A percentile compares a stretch with the other conserved stretches of the same genome.
phyloP scores from a whole-genome alignment of 208 protist genomes.

The Leptomonas seymouri region DNA sequence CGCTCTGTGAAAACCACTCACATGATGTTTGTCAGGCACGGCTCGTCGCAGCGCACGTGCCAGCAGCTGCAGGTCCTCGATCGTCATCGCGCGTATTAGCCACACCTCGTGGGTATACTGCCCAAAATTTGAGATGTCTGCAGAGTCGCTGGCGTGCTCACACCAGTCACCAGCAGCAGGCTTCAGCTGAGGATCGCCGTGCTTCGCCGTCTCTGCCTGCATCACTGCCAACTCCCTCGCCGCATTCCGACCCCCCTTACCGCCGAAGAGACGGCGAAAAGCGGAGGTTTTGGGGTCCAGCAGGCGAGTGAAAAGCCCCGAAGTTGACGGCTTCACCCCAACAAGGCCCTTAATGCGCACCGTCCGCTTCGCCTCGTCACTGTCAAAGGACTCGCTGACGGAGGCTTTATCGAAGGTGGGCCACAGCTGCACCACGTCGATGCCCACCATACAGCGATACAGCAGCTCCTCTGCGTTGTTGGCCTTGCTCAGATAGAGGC shows the following conservation, averaged over 20 bases:
- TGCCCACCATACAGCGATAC: slow-evolving; percentile 25
- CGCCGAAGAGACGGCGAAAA: not conserved
- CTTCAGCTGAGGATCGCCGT: not conserved
- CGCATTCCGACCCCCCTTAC: not conserved
- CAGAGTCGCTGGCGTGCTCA: not conserved
- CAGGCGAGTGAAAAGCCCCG: not conserved
- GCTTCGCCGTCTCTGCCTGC: not conserved
- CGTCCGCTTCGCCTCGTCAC: slow-evolving; percentile 14
- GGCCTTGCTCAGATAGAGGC: slow-evolving; percentile 19
- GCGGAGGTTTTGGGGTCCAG: not conserved
- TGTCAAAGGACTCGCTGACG: slow-evolving; percentile 2
- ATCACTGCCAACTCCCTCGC: not conserved
- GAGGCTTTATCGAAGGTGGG: not conserved
- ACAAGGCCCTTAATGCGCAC: slow-evolving; percentile 25
- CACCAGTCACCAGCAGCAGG: not conserved
- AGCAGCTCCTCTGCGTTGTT: slow-evolving; percentile 6
- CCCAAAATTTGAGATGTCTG: not conserved
- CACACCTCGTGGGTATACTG: slow-evolving; percentile 14
- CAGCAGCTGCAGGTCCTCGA: slow-evolving; percentile 1
- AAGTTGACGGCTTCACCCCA: slow-evolving; percentile 1
- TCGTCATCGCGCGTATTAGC: slow-evolving; percentile 20
- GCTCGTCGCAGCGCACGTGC: slow-evolving; percentile 3
- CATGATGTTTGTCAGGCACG: not conserved
- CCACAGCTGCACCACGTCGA: slow-evolving; percentile 24
- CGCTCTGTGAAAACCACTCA: slow-evolving; percentile 3